Conservation (phyloP, 805 yeast species). For the Candida xiaguanensis region DNA sequence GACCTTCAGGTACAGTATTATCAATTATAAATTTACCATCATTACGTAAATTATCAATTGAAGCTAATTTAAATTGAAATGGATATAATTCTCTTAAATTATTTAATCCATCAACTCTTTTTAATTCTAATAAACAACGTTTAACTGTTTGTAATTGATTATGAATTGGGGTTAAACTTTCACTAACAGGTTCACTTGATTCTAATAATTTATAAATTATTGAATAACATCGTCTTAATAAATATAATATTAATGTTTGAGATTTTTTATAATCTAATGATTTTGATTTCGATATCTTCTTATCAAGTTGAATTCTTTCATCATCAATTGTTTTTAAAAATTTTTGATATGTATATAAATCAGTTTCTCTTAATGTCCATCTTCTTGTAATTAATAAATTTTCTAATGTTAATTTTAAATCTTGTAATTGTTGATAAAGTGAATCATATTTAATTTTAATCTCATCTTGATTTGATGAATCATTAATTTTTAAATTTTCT, state of each 20-base stretch:
- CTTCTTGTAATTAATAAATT: slow-evolving; percentile 86
- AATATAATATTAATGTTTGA: slow-evolving; percentile 57
- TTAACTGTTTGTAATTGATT: slow-evolving; percentile 91
- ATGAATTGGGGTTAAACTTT: slow-evolving; percentile 87
- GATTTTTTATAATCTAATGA: slow-evolving; percentile 22
- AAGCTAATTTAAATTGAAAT: slow-evolving; percentile 89
- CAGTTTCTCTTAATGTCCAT: slow-evolving; percentile 97
- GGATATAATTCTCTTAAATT: slow-evolving; percentile 90
- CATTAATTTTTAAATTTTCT: slow-evolving; percentile 2
- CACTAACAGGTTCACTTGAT: slow-evolving; percentile 92
- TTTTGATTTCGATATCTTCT: not conserved
- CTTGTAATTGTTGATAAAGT: slow-evolving; percentile 61
- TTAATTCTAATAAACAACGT: slow-evolving; percentile 83
- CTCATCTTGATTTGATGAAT: slow-evolving; percentile 2
- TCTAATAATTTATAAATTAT: slow-evolving; percentile 84
- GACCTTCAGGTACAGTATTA: slow-evolving; percentile 94
- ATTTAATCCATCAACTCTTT: slow-evolving; percentile 88
- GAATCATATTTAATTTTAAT: slow-evolving; percentile 30
- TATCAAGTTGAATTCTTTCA: slow-evolving; percentile 40
- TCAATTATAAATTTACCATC: slow-evolving; percentile 93
- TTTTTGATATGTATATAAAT: slow-evolving; percentile 79
- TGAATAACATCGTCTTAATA: slow-evolving; percentile 88
- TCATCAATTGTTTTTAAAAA: slow-evolving; percentile 72
- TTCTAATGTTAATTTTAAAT: slow-evolving; percentile 70
- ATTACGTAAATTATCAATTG: slow-evolving; percentile 76